phyloP scores from a whole-genome alignment of 2,329 filamentous ascomycete species.

The Cladosporium oxysporum region DNA sequence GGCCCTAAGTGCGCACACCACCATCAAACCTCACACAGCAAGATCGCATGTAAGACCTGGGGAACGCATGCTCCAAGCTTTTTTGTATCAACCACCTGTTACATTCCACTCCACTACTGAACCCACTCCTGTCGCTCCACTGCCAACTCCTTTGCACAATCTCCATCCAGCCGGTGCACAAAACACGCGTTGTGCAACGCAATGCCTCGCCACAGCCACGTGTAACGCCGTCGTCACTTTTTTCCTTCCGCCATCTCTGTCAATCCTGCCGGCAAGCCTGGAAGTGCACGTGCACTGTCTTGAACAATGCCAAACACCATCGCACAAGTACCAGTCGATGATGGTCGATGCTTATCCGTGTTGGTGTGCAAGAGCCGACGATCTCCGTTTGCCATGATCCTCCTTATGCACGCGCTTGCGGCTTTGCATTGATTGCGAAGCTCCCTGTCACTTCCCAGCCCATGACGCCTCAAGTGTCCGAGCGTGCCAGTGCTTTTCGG shows the following conservation, averaged over 20 bases:
- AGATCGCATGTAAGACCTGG: background rate
- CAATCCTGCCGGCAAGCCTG: conserved; percentile 5
- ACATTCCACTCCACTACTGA: background rate
- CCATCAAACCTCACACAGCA: background rate
- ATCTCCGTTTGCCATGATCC: background rate
- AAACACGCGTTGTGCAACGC: conserved; percentile 15
- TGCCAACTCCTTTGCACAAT: background rate
- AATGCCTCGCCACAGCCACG: conserved; percentile 2
- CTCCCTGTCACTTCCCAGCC: background rate
- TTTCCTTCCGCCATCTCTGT: background rate
- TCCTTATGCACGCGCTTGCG: background rate
- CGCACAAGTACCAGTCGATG: background rate
- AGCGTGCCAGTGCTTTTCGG: background rate
- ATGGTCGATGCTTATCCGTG: background rate
- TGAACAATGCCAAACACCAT: background rate
- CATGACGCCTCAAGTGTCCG: background rate
- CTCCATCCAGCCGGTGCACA: background rate
- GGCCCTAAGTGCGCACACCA: background rate
- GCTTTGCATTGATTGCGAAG: conserved; percentile 1
- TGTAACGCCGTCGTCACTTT: conserved; percentile 3
- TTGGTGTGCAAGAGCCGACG: background rate
- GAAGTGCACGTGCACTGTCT: conserved; percentile 1
- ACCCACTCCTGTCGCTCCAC: background rate
- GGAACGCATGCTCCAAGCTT: conserved; percentile 1
- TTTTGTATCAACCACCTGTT: conserved; percentile 1